Base-by-base conservation (phyloP, 805 yeast genomes). In the Hanseniaspora lindneri region DNA sequence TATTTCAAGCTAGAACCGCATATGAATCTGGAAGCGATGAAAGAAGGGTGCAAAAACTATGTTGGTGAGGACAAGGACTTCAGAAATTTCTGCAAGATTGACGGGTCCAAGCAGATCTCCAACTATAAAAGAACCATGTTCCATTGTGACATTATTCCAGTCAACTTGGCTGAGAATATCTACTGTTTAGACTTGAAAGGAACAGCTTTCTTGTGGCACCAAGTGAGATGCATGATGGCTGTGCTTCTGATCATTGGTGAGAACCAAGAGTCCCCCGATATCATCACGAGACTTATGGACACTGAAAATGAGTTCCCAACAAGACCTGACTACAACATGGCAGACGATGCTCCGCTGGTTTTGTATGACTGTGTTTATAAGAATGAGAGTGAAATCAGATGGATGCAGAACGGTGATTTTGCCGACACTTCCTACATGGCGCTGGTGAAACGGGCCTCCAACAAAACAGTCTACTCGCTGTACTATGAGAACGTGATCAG, bases 161-260 rank as follows among this genome's bases (percentile, higher is more conserved):
- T 66, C 2, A 57, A 56, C 19, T 39, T 37, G n/a, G 47, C 52
- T 13, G 63, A 69, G 28, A 76, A 73, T 4, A 69, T 75, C 48
- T 83, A 70, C 57, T 80, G 79, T 50, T 77, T 89, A 61, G 87
- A 86, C 60, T 66, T 92, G 47, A 71, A 74, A 53, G 98, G 98
- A 0, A 70, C 83, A 1, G 98, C 97, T 8, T 92, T 92, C 56
- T 65, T 92, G 49, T 92, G 97, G 97, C 97, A 92, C 61, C 98
- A 92, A 64, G 98, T 92, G 17, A 74, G 98, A 51, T 87, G 95
- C 55, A 92, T 92, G 92, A 76, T 87, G 67, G 95, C 95, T 0
- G 69, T 83, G 10, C 61, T 92, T 49, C 76, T 92, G 47, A 64
- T 82, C 21, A 78, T 87, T 7, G 98, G 96, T 0, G 95, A 87